Conservation (phyloP, 768 basidiomycete species). For the Trametes villosa region DNA sequence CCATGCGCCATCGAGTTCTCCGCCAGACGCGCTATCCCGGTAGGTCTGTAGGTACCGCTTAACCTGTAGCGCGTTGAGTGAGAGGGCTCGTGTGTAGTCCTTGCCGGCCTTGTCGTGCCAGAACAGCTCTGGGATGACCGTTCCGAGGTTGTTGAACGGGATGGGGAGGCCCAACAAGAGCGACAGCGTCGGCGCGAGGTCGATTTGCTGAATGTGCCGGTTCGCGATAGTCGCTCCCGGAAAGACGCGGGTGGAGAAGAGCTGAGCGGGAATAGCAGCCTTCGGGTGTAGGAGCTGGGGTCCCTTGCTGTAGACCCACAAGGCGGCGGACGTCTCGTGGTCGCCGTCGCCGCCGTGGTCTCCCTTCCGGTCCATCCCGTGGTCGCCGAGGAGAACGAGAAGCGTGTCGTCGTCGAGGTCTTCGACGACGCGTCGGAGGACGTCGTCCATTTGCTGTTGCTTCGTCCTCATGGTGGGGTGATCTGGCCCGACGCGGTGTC, state of each 20-base stretch:
- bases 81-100: slow-evolving; percentile 60
- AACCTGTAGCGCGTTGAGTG: slow-evolving; percentile 77
- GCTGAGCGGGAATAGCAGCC: slow-evolving; percentile 47
- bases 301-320: slow-evolving; percentile 94
- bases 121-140: slow-evolving; percentile 91
- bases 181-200: slow-evolving; percentile 86
- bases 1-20: slow-evolving; percentile 76
- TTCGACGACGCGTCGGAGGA: slow-evolving; percentile 74
- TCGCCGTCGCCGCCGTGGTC: slow-evolving; percentile 94
- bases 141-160: slow-evolving; percentile 94
- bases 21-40: slow-evolving; percentile 66
- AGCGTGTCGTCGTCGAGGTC: slow-evolving; percentile 85
- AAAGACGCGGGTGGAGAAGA: slow-evolving; percentile 61
- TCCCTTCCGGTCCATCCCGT: slow-evolving; percentile 94
- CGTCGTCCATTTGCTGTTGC: slow-evolving; percentile 84
- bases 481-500: slow-evolving; percentile 91
- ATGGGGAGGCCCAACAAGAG: slow-evolving; percentile 92
- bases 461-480: slow-evolving; percentile 87
- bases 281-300: slow-evolving; percentile 44
- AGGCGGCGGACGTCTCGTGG: slow-evolving; percentile 80
- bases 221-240: slow-evolving; percentile 58
- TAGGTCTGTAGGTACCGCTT: slow-evolving; percentile 78
- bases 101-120: slow-evolving; percentile 49
- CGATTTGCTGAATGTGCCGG: slow-evolving; percentile 88
- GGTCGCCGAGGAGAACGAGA: slow-evolving; percentile 91